Base-by-base conservation (phyloP, 139 green algal genomes). In the Coccomyxa sp. region DNA sequence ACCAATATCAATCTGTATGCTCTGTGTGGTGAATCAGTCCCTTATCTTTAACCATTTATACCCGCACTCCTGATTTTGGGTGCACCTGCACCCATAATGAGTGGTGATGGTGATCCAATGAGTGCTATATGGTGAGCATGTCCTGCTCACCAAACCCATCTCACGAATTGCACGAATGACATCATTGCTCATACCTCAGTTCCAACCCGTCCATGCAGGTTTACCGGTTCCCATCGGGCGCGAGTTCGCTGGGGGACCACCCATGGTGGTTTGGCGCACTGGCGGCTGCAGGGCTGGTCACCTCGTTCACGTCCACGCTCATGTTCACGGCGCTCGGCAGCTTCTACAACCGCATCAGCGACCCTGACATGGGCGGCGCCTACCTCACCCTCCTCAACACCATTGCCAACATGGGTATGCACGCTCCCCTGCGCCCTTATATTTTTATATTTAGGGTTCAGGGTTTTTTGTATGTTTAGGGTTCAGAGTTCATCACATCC, bases 301-400 rank as follows among this genome's bases (percentile, higher is more conserved):
- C 92, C 25, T 92, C 87, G 11, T 96, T 96, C 86, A 88, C 88
- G 31, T 93, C 86, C 77, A 97, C 95, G 0, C 90, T 98, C 28
- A 94, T 94, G 90, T 98, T 98, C 90, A 98, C 95, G 16, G 76
- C 84, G 0, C 87, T 96, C 30, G 94, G 95, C 57, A 91, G 85
- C 23, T 95, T 98, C 85, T 98, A 91, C 89, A 98, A 96, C 84
- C 71, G 78, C 1, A 87, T 94, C 60, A 88, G 75, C 76, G 91
- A 94, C 81, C 91, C 90, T 18, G 80, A 78, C 66, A 92, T 90
- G 86, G 95, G 95, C n/a, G 95, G 95, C 32, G 91, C 94, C 3
- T 98, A 98, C 89, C 89, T 98, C 25, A 98, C 95, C 10, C 91
- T 98, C 77, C 92, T 98, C 45, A 98, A 98, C 90, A 98, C 95